A percentile compares a stretch with the other conserved stretches of the same genome.
Evolutionary conservation across 805 yeast genomes (phyloP).

Genomic region (Cyberlindnera suaveolens): DNA sequence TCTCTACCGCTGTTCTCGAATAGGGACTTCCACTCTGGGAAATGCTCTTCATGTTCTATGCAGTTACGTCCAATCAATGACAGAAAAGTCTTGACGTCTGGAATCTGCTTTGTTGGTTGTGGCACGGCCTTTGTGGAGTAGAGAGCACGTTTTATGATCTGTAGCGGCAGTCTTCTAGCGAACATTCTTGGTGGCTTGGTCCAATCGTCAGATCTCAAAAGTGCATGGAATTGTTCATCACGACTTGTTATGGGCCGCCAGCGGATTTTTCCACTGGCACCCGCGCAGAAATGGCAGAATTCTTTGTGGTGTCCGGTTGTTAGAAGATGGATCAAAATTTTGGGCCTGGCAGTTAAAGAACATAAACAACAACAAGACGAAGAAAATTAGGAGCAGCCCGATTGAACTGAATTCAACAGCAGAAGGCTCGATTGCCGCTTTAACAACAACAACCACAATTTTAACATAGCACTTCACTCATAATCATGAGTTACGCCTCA

Average conservation of each 20-base stretch:
- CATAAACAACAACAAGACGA: too few relatives aligned
- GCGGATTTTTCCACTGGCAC: neutral
- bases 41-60: slow-evolving; percentile 57
- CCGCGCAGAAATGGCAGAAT: too few relatives aligned
- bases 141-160: slow-evolving; percentile 6
- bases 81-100: slow-evolving; percentile 72
- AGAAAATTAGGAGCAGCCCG: too few relatives aligned
- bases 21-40: slow-evolving; percentile 67
- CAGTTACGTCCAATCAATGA: slow-evolving; percentile 73
- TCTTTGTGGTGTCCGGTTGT: too few relatives aligned
- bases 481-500: slow-evolving; percentile 2
- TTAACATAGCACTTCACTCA: neutral
- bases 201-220: too few relatives aligned
- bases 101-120: slow-evolving; percentile 45
- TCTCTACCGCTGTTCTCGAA: slow-evolving; percentile 46
- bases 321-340: too few relatives aligned
- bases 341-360: too few relatives aligned
- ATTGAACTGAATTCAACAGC: too few relatives aligned
- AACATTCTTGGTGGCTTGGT: slow-evolving; percentile 3
- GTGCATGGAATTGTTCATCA: neutral
- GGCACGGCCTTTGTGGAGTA: slow-evolving; percentile 27
- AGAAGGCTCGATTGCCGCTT: too few relatives aligned
- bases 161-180: slow-evolving; percentile 7
- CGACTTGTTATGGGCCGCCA: neutral
- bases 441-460: too few relatives aligned